Evolutionary conservation across 495 filamentous ascomycete genomes (phyloP).

Genomic region (Trichoderma gamsii): DNA sequence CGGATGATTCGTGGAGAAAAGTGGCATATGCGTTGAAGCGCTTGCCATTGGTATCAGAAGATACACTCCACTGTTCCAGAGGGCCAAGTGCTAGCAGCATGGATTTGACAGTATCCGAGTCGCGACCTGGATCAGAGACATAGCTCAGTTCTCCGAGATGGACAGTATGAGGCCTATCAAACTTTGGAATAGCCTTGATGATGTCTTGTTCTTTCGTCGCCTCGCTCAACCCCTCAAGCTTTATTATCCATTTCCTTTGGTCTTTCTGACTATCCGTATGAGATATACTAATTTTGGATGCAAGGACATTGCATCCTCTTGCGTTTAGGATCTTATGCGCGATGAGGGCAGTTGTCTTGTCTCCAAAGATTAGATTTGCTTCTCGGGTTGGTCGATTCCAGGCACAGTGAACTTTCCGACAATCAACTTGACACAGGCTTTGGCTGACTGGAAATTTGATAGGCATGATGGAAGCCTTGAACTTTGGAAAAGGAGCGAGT

Average conservation of each 20-base stretch:
- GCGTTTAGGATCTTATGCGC: neutral
- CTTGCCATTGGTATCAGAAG: neutral
- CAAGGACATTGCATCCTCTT: neutral
- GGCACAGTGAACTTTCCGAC: constrained; percentile 27
- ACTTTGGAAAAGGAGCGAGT: neutral
- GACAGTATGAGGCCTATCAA: neutral
- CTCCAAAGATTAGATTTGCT: constrained; percentile 29
- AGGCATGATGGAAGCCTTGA: neutral
- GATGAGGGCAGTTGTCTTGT: neutral
- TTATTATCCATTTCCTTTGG: neutral
- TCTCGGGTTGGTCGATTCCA: constrained; percentile 27
- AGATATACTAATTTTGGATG: neutral
- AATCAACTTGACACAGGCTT: constrained; percentile 24
- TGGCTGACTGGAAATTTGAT: constrained; percentile 21
- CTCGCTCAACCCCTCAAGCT: neutral
- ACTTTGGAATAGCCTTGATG: neutral
- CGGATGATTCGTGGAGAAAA: neutral
- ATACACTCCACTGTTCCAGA: neutral
- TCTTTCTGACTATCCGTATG: neutral
- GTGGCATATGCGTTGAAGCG: neutral
- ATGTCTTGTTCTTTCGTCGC: neutral
- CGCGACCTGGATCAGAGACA: neutral
- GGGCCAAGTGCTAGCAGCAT: neutral
- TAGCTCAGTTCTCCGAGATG: neutral
- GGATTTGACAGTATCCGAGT: neutral